Conservation (phyloP, 1,284 basidiomycete genomes). For the Ganoderma meredithae region DNA sequence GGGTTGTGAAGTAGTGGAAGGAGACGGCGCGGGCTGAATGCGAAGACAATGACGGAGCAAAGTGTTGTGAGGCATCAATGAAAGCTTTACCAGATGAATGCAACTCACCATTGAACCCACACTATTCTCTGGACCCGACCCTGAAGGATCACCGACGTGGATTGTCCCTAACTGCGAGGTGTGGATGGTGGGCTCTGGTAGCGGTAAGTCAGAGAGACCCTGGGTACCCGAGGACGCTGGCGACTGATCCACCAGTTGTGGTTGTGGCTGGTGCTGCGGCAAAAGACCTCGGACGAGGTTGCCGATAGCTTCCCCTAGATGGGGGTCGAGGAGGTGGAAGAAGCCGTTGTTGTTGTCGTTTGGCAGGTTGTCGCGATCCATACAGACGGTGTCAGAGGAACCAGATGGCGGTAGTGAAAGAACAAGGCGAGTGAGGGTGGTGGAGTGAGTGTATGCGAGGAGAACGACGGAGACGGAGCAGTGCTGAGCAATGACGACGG, state of each 20-base stretch:
- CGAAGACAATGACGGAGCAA: not conserved
- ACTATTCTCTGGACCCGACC: not conserved
- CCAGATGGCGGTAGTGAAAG: conserved; percentile 27
- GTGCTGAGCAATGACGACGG: conserved; percentile 15
- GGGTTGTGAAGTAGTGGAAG: not conserved
- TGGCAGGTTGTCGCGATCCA: conserved; percentile 33
- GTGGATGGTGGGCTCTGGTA: not conserved
- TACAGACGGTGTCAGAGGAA: conserved; percentile 17
- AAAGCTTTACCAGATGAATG: not conserved
- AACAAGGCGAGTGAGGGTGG: conserved; percentile 1
- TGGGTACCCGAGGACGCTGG: conserved; percentile 14
- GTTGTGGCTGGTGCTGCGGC: conserved; percentile 20
- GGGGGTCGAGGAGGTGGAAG: conserved; percentile 29
- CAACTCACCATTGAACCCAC: not conserved
- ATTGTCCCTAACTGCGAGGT: not conserved
- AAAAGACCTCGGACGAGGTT: conserved; percentile 30
- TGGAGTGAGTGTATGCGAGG: not conserved
- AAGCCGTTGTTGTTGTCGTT: conserved; percentile 24
- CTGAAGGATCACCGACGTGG: not conserved
- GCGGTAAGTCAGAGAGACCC: conserved; percentile 15
- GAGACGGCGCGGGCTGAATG: not conserved
- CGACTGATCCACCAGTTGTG: conserved; percentile 6
- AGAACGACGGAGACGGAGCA: not conserved
- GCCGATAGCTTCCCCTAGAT: conserved; percentile 28
- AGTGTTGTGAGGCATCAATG: not conserved